phyloP scores from a whole-genome alignment of 1,284 basidiomycete genomes.

The Volvariella volvacea region DNA sequence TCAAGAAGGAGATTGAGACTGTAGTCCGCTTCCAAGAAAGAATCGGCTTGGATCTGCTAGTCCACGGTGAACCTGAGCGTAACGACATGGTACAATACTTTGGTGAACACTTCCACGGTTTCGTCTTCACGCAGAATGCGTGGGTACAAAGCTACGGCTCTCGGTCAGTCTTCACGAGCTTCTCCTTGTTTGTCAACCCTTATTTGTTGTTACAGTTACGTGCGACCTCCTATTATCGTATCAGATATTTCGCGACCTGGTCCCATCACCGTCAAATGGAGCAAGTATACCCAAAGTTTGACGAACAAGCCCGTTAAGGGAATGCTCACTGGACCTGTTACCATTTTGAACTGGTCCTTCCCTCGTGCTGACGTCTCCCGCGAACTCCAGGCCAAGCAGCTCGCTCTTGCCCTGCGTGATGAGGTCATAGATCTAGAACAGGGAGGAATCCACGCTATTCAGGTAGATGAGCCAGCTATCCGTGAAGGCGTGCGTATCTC shows the following conservation, averaged over 20 bases:
- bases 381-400: slow-evolving; percentile 97
- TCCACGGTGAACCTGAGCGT: slow-evolving; percentile 98
- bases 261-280: slow-evolving; percentile 98
- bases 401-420: slow-evolving; percentile 96
- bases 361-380: slow-evolving; percentile 96
- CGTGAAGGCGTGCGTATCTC: slow-evolving; percentile 82
- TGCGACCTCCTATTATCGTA: slow-evolving; percentile 98
- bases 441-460: slow-evolving; percentile 96
- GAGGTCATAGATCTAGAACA: slow-evolving; percentile 98
- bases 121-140: slow-evolving; percentile 96
- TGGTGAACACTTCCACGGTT: slow-evolving; percentile 93
- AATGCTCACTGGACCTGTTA: slow-evolving; percentile 95
- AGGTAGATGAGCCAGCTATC: slow-evolving; percentile 99
- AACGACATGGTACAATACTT: slow-evolving; percentile 99
- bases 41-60: slow-evolving; percentile 93
- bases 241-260: slow-evolving; percentile 93
- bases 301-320: slow-evolving; percentile 98
- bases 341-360: slow-evolving; percentile 99
- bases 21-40: slow-evolving; percentile 97
- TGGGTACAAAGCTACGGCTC: slow-evolving; percentile 99
- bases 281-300: slow-evolving; percentile 92
- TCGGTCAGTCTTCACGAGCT: slow-evolving; percentile 41
- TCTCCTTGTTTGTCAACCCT: slow-evolving; percentile 2
- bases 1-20: slow-evolving; percentile 94
- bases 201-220: slow-evolving; percentile 63